Evolutionary conservation across 1,284 basidiomycete species (phyloP).

Genomic region (Sphaerobolus stellatus): DNA sequence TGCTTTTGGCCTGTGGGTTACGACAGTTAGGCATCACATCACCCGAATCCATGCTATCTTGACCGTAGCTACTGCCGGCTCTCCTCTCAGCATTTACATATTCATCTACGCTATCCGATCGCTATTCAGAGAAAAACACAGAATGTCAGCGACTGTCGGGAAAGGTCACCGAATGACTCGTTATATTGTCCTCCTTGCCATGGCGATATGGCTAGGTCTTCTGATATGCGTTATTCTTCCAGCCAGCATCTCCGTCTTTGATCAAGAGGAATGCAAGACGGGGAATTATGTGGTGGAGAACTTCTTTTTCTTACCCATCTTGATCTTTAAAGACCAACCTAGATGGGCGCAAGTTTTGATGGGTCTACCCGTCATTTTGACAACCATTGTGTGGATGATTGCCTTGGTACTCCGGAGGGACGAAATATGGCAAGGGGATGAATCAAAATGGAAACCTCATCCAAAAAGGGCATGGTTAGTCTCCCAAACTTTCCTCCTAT

Average conservation of each 20-base stretch:
- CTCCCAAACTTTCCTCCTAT: not conserved
- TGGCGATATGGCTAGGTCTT: slow-evolving; percentile 5
- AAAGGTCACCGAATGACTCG: not conserved
- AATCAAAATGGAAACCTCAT: slow-evolving; percentile 1
- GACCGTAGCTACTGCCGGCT: slow-evolving; percentile 1
- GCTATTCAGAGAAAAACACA: not conserved
- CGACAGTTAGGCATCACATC: slow-evolving; percentile 10
- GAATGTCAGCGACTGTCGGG: not conserved
- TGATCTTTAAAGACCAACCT: slow-evolving; percentile 1
- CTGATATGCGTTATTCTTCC: not conserved
- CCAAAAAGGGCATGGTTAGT: not conserved
- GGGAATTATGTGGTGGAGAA: not conserved
- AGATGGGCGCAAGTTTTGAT: not conserved
- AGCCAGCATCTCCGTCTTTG: not conserved
- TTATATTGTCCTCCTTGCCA: not conserved
- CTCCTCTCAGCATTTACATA: slow-evolving; percentile 6
- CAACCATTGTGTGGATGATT: not conserved
- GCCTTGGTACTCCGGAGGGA: not conserved
- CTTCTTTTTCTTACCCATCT: slow-evolving; percentile 1
- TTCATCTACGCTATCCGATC: slow-evolving; percentile 5
- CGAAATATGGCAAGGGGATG: slow-evolving; percentile 1
- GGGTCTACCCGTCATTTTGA: slow-evolving; percentile 1
- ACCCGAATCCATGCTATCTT: slow-evolving; percentile 16
- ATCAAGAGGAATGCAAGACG: not conserved
- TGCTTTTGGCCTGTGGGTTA: slow-evolving; percentile 7